These are phyloP conservation scores for Colletotrichum sp. DNA, from an alignment of 2,329 filamentous ascomycete species.

Conservation along the genomic window DNA sequence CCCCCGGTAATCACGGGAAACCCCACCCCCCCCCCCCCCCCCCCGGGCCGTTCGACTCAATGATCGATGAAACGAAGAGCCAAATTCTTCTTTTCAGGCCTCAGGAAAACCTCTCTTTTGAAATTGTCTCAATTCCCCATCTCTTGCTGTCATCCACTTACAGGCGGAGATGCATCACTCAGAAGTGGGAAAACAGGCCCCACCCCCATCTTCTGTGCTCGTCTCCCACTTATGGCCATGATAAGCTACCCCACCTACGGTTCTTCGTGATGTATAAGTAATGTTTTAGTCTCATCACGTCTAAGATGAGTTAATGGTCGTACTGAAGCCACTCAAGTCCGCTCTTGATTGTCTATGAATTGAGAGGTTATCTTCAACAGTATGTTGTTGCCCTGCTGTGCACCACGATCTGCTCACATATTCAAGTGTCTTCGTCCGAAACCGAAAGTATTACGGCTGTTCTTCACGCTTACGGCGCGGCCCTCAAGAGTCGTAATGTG, in stretches of 20 bases:
- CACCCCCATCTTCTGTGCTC: neutral
- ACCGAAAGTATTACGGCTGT: conserved; percentile 19
- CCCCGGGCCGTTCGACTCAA: neutral
- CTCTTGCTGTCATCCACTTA: neutral
- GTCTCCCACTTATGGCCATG: neutral
- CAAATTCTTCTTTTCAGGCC: neutral
- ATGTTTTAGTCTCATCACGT: neutral
- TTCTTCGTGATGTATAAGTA: neutral
- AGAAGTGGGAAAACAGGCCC: neutral
- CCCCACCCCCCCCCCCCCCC: rapidly evolving
- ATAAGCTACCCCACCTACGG: neutral
- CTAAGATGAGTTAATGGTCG: neutral
- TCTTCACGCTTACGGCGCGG: conserved; percentile 18
- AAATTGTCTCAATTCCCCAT: neutral
- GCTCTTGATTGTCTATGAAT: neutral
- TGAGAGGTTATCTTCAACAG: neutral
- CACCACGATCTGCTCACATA: neutral
- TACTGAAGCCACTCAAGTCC: rapidly evolving
- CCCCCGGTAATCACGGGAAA: too few relatives aligned
- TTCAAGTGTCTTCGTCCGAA: conserved; percentile 39
- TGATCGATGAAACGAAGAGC: neutral
- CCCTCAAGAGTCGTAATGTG: conserved; percentile 22
- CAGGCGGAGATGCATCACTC: neutral
- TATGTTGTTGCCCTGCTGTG: rapidly evolving
- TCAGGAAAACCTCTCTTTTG: neutral